These are phyloP conservation scores for Scheffersomyces coipomensis DNA, from an alignment of 805 yeast genomes.

Conservation along the genomic window DNA sequence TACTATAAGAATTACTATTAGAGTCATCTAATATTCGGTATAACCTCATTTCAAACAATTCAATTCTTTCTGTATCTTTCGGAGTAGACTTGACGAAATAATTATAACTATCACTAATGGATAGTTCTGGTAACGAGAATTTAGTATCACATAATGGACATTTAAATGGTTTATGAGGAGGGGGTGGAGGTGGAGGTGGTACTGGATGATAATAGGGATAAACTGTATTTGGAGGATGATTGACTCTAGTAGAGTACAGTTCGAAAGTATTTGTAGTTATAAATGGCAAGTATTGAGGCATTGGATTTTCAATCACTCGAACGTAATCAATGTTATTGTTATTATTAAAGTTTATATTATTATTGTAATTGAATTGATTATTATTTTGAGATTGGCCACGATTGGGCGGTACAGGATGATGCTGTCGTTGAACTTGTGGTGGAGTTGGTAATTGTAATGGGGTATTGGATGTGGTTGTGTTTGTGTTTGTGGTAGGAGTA, in stretches of 20 bases:
- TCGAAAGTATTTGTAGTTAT: no score
- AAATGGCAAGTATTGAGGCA: neutral
- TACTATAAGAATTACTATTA: slow-evolving; percentile 3
- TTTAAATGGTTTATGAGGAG: slow-evolving; percentile 24
- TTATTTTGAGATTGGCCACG: no score
- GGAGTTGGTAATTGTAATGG: neutral
- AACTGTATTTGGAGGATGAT: no score
- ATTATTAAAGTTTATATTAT: no score
- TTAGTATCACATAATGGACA: slow-evolving; percentile 41
- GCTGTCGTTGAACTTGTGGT: neutral
- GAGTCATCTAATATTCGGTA: slow-evolving; percentile 32
- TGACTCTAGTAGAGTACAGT: no score
- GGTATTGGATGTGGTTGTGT: neutral
- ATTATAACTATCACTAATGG: slow-evolving; percentile 38
- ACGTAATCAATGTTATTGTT: neutral
- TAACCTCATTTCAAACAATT: slow-evolving; percentile 31
- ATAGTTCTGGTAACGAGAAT: slow-evolving; percentile 32
- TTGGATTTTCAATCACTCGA: neutral
- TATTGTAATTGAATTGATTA: no score
- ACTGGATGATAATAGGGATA: no score
- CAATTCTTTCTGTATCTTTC: slow-evolving; percentile 28
- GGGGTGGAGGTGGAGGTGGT: neutral
- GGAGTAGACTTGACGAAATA: slow-evolving; percentile 42
- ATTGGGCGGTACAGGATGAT: no score
- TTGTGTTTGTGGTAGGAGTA: slow-evolving; percentile 1